A percentile compares a stretch with the other conserved stretches of the same genome.
phyloP scores from a whole-genome alignment of 179 eudicot species.

The Camellia oleifera region DNA sequence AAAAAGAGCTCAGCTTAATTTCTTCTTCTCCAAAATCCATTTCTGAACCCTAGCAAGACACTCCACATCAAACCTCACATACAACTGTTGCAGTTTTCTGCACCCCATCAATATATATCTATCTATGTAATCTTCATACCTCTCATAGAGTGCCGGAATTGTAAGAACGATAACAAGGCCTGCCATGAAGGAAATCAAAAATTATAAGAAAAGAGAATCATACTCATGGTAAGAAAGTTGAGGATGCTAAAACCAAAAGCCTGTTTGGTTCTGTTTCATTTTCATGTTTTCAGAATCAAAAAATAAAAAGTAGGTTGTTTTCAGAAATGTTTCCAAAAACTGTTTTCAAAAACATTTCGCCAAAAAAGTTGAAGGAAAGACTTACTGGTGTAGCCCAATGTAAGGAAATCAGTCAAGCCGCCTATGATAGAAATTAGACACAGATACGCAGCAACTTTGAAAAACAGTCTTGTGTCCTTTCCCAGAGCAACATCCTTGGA shows the following conservation, averaged over 20 bases:
- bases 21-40: slow-evolving; percentile 50
- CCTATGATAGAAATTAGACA: slow-evolving; percentile 50
- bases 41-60: slow-evolving; percentile 33
- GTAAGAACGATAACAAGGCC: slow-evolving; percentile 63
- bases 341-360: too few relatives aligned
- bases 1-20: slow-evolving; percentile 32
- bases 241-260: not conserved
- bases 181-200: slow-evolving; percentile 24
- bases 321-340: too few relatives aligned
- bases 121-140: slow-evolving; percentile 56
- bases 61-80: slow-evolving; percentile 35
- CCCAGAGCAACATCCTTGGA: slow-evolving; percentile 70
- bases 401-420: slow-evolving; percentile 59
- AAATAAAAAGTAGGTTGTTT: too few relatives aligned
- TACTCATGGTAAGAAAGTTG: not conserved
- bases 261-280: too few relatives aligned
- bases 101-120: slow-evolving; percentile 23
- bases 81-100: slow-evolving; percentile 32
- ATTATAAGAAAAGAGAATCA: not conserved
- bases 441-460: slow-evolving; percentile 49
- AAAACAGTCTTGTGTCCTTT: slow-evolving; percentile 58
- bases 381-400: slow-evolving; percentile 68
- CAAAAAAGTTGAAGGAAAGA: not conserved
- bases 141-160: slow-evolving; percentile 76
- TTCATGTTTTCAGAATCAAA: too few relatives aligned